Evolutionary conservation across 129 eudicot species (phyloP).

Genomic region (Escallonia herrerae): DNA sequence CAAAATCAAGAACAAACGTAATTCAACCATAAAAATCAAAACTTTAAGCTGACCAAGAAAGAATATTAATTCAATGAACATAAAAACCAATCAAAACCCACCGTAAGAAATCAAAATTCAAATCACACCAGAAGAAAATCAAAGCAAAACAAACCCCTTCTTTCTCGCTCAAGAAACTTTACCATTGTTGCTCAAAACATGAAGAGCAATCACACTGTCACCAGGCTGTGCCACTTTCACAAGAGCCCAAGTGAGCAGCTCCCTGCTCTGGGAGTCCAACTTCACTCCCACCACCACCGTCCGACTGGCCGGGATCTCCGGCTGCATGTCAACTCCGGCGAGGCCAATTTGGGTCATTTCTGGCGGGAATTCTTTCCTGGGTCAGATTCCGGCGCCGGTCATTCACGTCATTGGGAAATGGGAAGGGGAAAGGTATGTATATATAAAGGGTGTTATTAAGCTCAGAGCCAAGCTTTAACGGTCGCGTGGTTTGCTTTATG

Average conservation of each 20-base stretch:
- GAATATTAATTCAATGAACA: too few relatives aligned
- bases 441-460: too few relatives aligned
- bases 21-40: too few relatives aligned
- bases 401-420: conserved; percentile 9
- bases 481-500: too few relatives aligned
- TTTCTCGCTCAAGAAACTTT: not conserved
- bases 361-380: not conserved
- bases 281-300: conserved; percentile 88
- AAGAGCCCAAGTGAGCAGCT: conserved; percentile 88
- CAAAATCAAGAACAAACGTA: too few relatives aligned
- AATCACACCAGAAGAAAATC: not conserved
- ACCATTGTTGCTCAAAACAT: not conserved
- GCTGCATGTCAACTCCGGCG: conserved; percentile 40
- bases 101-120: not conserved
- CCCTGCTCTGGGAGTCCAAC: conserved; percentile 62
- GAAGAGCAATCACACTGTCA: conserved; percentile 51
- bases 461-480: too few relatives aligned
- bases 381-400: conserved; percentile 1
- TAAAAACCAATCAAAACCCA: not conserved
- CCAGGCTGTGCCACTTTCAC: conserved; percentile 85
- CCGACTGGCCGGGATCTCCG: conserved; percentile 30
- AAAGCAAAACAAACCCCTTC: not conserved
- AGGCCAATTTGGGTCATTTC: conserved; percentile 42
- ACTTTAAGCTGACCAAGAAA: too few relatives aligned
- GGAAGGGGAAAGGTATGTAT: too few relatives aligned